phyloP scores from a whole-genome alignment of 2,329 filamentous ascomycete species.

The Ophiostoma sp. region DNA sequence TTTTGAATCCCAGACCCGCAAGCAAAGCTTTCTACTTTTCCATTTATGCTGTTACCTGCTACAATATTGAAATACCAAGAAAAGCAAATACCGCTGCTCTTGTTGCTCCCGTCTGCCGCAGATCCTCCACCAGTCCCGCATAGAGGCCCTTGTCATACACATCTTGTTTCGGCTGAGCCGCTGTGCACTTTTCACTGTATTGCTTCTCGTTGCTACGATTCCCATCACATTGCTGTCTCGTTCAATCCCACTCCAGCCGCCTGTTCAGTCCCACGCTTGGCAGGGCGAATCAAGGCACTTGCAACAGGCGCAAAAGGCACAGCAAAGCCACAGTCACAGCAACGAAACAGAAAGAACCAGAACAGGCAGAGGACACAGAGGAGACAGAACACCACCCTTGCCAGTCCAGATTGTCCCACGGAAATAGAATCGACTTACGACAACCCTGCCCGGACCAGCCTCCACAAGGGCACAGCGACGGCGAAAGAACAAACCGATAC shows the following conservation, averaged over 20 bases:
- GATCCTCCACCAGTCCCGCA: conserved; percentile 22
- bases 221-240: not conserved
- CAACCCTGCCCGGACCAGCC: not conserved
- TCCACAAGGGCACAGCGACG: not conserved
- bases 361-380: not conserved
- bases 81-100: not conserved
- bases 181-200: conserved; percentile 17
- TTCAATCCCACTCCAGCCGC: not conserved
- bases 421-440: not conserved
- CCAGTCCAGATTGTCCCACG: not conserved
- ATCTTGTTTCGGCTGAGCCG: conserved; percentile 29
- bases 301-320: not conserved
- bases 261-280: conserved; percentile 13
- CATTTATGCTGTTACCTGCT: not conserved
- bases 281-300: not conserved
- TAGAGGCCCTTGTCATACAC: conserved; percentile 24
- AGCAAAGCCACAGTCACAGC: not conserved
- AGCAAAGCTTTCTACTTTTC: not conserved
- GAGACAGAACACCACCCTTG: not conserved
- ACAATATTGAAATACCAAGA: no score
- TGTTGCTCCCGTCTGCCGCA: conserved; percentile 18
- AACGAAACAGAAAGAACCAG: not conserved
- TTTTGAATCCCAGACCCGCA: not conserved
- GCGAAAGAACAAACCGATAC: conserved; percentile 9
- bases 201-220: not conserved